phyloP scores from a whole-genome alignment of 1,284 basidiomycete species.

The Leccinum pallidistipes region DNA sequence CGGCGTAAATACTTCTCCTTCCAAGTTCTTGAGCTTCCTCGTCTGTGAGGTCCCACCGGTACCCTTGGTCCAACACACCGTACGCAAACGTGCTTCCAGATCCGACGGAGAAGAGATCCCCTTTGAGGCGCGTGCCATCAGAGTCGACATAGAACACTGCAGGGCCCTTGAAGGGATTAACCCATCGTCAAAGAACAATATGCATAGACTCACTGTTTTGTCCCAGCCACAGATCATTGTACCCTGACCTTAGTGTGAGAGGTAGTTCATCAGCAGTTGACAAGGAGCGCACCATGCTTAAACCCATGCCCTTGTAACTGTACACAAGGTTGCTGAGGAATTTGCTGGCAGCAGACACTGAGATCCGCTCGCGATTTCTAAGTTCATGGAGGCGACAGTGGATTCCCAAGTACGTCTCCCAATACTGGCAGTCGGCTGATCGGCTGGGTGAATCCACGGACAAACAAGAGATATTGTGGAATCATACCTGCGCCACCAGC shows the following conservation, averaged over 20 bases:
- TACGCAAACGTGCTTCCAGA: constrained; percentile 99
- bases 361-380: constrained; percentile 96
- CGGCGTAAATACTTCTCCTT: constrained; percentile 93
- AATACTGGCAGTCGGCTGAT: constrained; percentile 89
- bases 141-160: constrained; percentile 98
- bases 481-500: constrained; percentile 92
- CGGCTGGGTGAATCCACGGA: constrained; percentile 6
- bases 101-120: constrained; percentile 97
- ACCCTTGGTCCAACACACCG: constrained; percentile 97
- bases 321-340: constrained; percentile 98
- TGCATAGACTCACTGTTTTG: constrained; percentile 73
- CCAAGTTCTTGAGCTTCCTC: constrained; percentile 96
- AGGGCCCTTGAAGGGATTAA: constrained; percentile 64
- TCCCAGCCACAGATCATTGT: constrained; percentile 99
- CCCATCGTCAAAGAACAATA: not conserved
- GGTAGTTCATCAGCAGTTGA: not conserved
- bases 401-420: constrained; percentile 99
- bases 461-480: constrained; percentile 3
- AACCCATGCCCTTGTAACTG: constrained; percentile 98
- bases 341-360: constrained; percentile 97
- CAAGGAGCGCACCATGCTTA: constrained; percentile 83
- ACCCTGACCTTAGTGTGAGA: constrained; percentile 53
- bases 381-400: constrained; percentile 98
- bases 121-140: constrained; percentile 93
- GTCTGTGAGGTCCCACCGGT: constrained; percentile 91